Percentiles rank a stretch among this genome's conserved stretches.
Conservation (phyloP, 108 stramenopile genomes). For the Conticribra guillardii region DNA sequence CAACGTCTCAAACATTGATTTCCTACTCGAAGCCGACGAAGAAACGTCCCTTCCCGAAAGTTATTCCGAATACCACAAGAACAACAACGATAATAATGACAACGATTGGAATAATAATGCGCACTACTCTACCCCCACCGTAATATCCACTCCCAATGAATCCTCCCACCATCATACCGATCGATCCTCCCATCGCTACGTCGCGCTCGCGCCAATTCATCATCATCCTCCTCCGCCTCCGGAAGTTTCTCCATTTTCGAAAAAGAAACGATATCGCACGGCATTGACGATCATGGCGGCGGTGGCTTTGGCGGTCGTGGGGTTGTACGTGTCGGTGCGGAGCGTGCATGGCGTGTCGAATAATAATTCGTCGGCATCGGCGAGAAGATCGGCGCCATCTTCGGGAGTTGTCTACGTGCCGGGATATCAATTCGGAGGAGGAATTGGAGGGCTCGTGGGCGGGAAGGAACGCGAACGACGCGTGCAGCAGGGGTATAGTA, state of each 20-base stretch:
- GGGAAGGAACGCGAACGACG: slow-evolving; percentile 5
- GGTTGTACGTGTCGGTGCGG: background rate
- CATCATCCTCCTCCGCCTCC: background rate
- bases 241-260: background rate
- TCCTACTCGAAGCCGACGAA: slow-evolving; percentile 1
- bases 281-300: slow-evolving; percentile 1
- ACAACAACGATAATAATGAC: background rate
- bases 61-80: background rate
- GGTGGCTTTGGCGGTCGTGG: background rate
- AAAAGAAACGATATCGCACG: background rate
- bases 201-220: background rate
- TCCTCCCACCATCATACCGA: background rate
- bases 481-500: slow-evolving; percentile 1
- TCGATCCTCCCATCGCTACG: background rate
- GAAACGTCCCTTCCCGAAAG: background rate
- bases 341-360: background rate
- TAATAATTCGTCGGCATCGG: background rate
- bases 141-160: background rate
- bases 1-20: background rate
- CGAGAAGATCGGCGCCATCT: background rate
- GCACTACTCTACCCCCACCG: background rate
- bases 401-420: slow-evolving; percentile 15
- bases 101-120: no score
- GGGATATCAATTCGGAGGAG: slow-evolving; percentile 38
- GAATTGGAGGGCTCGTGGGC: slow-evolving; percentile 16